A percentile compares a stretch with the other conserved stretches of the same genome.
These are phyloP conservation scores for Eutypella sp. DNA, from an alignment of 2,329 filamentous ascomycete species.

Conservation along the genomic window DNA sequence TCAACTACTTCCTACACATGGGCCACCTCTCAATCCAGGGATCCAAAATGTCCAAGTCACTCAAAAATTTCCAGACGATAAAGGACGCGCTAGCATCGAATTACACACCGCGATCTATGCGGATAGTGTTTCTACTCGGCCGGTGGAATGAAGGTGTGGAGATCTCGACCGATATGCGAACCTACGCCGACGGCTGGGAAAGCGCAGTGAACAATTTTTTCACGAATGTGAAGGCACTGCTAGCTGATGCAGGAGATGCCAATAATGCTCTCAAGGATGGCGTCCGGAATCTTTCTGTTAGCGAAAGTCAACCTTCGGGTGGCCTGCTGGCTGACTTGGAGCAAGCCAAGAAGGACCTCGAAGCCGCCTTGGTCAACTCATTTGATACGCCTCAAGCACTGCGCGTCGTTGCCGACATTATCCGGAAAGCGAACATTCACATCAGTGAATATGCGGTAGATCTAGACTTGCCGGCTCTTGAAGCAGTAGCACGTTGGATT, in stretches of 20 bases:
- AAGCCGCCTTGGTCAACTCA: conserved; percentile 68
- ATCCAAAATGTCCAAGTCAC: conserved; percentile 90
- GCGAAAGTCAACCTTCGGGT: conserved; percentile 25
- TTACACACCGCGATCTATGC: conserved; percentile 74
- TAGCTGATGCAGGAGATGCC: conserved; percentile 38
- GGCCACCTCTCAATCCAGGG: conserved; percentile 86
- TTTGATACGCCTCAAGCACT: conserved; percentile 83
- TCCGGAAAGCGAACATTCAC: conserved; percentile 69
- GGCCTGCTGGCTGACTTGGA: conserved; percentile 38
- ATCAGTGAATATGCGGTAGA: conserved; percentile 42
- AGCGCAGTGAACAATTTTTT: conserved; percentile 67
- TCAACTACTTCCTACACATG: conserved; percentile 96
- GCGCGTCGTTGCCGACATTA: conserved; percentile 70
- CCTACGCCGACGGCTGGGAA: conserved; percentile 73
- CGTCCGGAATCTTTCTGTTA: conserved; percentile 35
- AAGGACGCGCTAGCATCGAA: conserved; percentile 66
- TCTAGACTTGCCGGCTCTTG: conserved; percentile 42
- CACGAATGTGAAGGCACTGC: conserved; percentile 49
- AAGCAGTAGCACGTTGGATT: conserved; percentile 67
- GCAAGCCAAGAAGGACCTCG: conserved; percentile 50
- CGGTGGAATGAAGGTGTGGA: conserved; percentile 90
- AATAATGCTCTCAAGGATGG: conserved; percentile 16
- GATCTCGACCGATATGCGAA: conserved; percentile 77
- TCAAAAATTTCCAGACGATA: conserved; percentile 96
- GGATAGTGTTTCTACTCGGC: conserved; percentile 82